Conservation (phyloP, 306 rosid genomes). For the Begonia masoniana region DNA sequence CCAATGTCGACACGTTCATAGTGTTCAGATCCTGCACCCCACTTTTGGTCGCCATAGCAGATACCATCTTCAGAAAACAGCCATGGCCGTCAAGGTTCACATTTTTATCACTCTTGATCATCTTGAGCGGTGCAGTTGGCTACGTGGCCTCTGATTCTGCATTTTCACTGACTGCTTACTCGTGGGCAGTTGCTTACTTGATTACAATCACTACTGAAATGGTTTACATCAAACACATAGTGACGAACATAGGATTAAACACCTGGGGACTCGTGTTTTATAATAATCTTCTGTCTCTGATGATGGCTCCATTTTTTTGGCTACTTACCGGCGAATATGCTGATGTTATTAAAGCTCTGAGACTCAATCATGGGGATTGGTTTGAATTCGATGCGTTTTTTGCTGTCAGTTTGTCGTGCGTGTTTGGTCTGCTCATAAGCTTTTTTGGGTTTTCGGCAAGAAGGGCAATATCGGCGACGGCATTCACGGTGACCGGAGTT, state of each 20-base stretch:
- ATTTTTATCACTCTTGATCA: conserved; percentile 32
- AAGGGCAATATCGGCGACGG: conserved; percentile 46
- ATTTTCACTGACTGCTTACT: conserved; percentile 58
- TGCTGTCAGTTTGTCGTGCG: conserved; percentile 56
- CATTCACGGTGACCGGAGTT: conserved; percentile 81
- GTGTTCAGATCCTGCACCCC: conserved; percentile 27
- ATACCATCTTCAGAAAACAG: conserved; percentile 34
- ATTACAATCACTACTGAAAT: conserved; percentile 75
- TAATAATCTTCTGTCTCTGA: conserved; percentile 57
- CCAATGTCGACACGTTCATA: conserved; percentile 6
- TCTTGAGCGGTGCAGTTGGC: conserved; percentile 39
- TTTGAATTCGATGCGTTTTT: conserved; percentile 30
- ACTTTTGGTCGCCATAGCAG: conserved; percentile 30
- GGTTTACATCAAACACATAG: conserved; percentile 90
- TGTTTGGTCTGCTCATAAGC: conserved; percentile 49
- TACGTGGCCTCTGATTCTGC: conserved; percentile 22
- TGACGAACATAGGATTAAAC: conserved; percentile 64
- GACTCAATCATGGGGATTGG: conserved; percentile 29
- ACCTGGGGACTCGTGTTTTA: conserved; percentile 83
- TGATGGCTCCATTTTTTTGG: conserved; percentile 72
- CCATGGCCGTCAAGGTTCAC: conserved; percentile 61
- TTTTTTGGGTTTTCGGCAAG: too few species aligned
- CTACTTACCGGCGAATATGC: conserved; percentile 57
- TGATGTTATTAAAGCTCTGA: conserved; percentile 41
- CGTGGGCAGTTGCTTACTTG: conserved; percentile 80